A percentile compares a stretch with the other conserved stretches of the same genome.
These are phyloP conservation scores for Scheffersomyces stipitis DNA, from an alignment of 805 yeast species.

Conservation along the genomic window DNA sequence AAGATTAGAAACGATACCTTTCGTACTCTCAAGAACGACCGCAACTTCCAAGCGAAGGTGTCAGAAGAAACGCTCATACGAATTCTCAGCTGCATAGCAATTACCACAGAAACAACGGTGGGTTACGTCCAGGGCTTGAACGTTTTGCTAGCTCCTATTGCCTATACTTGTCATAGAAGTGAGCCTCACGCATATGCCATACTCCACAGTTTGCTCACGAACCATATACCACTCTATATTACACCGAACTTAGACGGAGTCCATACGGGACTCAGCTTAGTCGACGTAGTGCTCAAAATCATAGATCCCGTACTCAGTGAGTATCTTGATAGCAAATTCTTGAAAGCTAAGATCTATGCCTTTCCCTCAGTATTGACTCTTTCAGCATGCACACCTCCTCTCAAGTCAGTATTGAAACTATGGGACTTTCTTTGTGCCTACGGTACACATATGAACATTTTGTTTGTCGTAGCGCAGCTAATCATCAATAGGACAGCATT, in stretches of 20 bases:
- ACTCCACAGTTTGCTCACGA: slow-evolving; percentile 58
- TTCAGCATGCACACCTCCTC: slow-evolving; percentile 86
- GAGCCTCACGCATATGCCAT: slow-evolving; percentile 86
- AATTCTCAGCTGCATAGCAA: slow-evolving; percentile 70
- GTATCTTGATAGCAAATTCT: slow-evolving; percentile 57
- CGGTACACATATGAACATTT: slow-evolving; percentile 83
- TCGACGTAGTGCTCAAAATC: slow-evolving; percentile 69
- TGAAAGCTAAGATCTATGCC: slow-evolving; percentile 85
- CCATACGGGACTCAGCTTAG: slow-evolving; percentile 68
- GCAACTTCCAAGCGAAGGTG: slow-evolving; percentile 60
- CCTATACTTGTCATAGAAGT: slow-evolving; percentile 64
- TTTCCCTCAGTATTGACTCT: slow-evolving; percentile 80
- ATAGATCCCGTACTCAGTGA: slow-evolving; percentile 72
- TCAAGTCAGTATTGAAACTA: slow-evolving; percentile 67
- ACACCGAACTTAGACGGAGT: slow-evolving; percentile 79
- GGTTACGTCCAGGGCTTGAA: slow-evolving; percentile 93
- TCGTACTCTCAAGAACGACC: slow-evolving; percentile 78
- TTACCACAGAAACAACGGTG: slow-evolving; percentile 34
- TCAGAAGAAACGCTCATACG: slow-evolving; percentile 69
- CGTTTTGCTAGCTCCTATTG: slow-evolving; percentile 79
- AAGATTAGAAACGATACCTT: slow-evolving; percentile 86
- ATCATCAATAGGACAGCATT: slow-evolving; percentile 64
- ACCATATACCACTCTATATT: slow-evolving; percentile 74
- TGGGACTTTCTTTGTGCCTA: slow-evolving; percentile 94
- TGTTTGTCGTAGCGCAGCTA: slow-evolving; percentile 81